phyloP scores from a whole-genome alignment of 2,329 filamentous ascomycete genomes.

The Didymella pomorum region DNA sequence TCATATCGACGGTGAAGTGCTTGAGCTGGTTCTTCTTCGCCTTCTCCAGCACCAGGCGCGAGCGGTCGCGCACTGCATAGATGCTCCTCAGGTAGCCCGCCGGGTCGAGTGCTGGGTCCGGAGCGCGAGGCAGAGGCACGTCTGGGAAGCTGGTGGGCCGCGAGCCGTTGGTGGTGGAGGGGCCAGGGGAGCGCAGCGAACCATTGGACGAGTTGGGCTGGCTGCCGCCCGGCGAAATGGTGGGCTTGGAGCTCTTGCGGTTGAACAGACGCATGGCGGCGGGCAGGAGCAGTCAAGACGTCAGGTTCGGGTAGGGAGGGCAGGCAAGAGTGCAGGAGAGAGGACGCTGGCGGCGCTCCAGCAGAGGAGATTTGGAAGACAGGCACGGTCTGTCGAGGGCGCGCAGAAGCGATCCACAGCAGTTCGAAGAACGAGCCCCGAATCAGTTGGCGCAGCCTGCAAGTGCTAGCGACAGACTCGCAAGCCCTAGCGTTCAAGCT shows the following conservation, averaged over 20 bases:
- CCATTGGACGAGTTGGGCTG: slow-evolving; percentile 57
- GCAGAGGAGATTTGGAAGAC: slow-evolving; percentile 19
- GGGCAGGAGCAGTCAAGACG: slow-evolving; percentile 16
- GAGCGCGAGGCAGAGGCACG: slow-evolving; percentile 81
- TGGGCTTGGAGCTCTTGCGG: slow-evolving; percentile 57
- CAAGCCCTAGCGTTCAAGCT: slow-evolving; percentile 32
- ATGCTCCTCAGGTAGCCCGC: slow-evolving; percentile 91
- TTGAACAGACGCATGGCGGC: slow-evolving; percentile 62
- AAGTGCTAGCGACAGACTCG: slow-evolving; percentile 8
- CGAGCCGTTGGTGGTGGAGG: slow-evolving; percentile 50
- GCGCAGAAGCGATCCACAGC: slow-evolving; percentile 30
- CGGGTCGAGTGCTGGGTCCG: slow-evolving; percentile 87
- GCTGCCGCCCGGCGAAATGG: slow-evolving; percentile 45
- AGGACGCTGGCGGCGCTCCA: slow-evolving; percentile 23
- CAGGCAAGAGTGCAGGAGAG: slow-evolving; percentile 7
- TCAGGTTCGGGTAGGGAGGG: slow-evolving; percentile 2
- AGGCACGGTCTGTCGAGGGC: slow-evolving; percentile 18
- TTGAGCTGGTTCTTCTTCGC: slow-evolving; percentile 78
- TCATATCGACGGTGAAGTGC: slow-evolving; percentile 89
- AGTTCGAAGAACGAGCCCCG: slow-evolving; percentile 26
- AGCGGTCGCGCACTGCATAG: slow-evolving; percentile 83
- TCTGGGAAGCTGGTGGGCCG: slow-evolving; percentile 67
- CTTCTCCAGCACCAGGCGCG: slow-evolving; percentile 75
- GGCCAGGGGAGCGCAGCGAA: slow-evolving; percentile 61
- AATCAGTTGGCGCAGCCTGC: slow-evolving; percentile 14